A percentile compares a stretch with the other conserved stretches of the same genome.
These are phyloP conservation scores for Fusarium protoensiforme DNA, from an alignment of 2,329 filamentous ascomycete species.

Conservation along the genomic window DNA sequence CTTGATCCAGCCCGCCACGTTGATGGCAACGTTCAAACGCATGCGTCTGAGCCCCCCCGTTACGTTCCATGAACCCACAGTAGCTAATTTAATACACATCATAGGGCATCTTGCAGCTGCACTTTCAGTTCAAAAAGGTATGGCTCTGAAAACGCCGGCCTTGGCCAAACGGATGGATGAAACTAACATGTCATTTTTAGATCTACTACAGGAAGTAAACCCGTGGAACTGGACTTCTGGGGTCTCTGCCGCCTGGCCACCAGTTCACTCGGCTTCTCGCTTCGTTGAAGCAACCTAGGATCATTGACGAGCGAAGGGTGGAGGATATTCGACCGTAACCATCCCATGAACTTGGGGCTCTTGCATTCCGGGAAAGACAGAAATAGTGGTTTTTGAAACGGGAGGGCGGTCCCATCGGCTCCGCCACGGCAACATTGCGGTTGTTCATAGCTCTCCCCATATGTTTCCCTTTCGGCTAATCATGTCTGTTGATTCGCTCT, in stretches of 20 bases:
- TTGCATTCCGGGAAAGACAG: conserved; percentile 8
- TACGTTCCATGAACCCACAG: conserved; percentile 14
- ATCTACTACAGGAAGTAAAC: conserved; percentile 67
- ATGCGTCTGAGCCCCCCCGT: conserved; percentile 4
- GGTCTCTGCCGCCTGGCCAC: conserved; percentile 7
- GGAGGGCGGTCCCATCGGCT: conserved; percentile 22
- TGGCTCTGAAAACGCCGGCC: conserved; percentile 33
- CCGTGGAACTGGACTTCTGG: not conserved
- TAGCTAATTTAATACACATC: conserved; percentile 36
- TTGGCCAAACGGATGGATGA: conserved; percentile 7
- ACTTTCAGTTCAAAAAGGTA: conserved; percentile 99
- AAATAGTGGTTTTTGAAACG: conserved; percentile 19
- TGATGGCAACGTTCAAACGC: conserved; percentile 18
- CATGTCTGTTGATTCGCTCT: conserved; percentile 26
- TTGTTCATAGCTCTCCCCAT: conserved; percentile 36
- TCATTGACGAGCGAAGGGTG: conserved; percentile 2
- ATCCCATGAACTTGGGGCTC: conserved; percentile 3
- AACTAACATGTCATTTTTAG: conserved; percentile 49
- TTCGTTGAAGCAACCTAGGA: conserved; percentile 2
- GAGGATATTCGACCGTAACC: not conserved
- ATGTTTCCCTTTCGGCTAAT: conserved; percentile 24
- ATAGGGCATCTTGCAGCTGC: conserved; percentile 92
- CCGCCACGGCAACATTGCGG: conserved; percentile 16
- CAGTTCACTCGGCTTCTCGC: conserved; percentile 7
- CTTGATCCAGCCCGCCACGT: conserved; percentile 16